A percentile compares a stretch with the other conserved stretches of the same genome.
Conservation (phyloP, 179 eudicot species). For the Amaranthus tricolor region DNA sequence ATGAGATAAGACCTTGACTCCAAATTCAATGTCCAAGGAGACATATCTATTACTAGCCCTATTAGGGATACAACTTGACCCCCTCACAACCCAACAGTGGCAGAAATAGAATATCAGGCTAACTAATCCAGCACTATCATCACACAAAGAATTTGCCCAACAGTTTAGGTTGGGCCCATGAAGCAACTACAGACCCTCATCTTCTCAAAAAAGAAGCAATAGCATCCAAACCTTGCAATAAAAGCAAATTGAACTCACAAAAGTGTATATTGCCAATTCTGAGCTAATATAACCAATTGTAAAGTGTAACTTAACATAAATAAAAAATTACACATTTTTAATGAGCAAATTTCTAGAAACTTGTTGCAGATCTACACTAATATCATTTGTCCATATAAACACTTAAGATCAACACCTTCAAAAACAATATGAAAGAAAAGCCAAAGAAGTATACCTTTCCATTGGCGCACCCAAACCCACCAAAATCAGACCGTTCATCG, state of each 20-base stretch:
- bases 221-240: neutral
- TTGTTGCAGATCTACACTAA: neutral
- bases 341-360: neutral
- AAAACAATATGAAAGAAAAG: neutral
- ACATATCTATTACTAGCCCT: neutral
- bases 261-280: neutral
- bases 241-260: neutral
- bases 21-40: neutral
- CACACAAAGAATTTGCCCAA: neutral
- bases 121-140: neutral
- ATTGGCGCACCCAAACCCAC: conserved; percentile 68
- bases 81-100: neutral
- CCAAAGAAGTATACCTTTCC: conserved; percentile 49
- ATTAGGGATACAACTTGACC: neutral
- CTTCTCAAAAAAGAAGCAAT: neutral
- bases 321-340: neutral
- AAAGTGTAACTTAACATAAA: neutral
- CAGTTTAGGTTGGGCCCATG: neutral
- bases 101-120: neutral
- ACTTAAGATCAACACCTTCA: neutral
- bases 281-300: neutral
- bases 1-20: neutral
- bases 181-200: neutral
- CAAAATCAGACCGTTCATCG: conserved; percentile 58
- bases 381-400: neutral